Evolutionary conservation across 495 filamentous ascomycete genomes (phyloP).

Genomic region (Opeltia flavorubescens): DNA sequence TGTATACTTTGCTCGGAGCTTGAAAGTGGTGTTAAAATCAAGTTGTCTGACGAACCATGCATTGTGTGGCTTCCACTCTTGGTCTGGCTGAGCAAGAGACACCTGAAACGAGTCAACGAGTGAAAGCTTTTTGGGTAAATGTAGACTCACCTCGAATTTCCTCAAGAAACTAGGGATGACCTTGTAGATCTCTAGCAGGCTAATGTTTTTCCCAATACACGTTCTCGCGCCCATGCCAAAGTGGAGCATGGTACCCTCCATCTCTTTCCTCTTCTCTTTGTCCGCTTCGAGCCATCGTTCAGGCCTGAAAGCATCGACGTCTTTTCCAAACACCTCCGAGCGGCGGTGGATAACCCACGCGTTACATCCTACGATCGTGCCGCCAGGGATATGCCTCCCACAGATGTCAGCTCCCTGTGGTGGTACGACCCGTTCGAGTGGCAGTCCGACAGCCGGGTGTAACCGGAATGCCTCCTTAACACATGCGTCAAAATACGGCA

Average conservation of each 20-base stretch:
- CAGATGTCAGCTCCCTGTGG: conserved; percentile 18
- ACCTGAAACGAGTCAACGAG: conserved; percentile 24
- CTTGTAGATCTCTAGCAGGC: conserved; percentile 41
- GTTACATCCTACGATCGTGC: conserved; percentile 48
- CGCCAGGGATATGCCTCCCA: conserved; percentile 38
- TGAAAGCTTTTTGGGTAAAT: not conserved
- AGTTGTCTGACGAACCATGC: conserved; percentile 62
- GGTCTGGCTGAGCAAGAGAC: conserved; percentile 38
- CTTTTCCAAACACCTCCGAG: conserved; percentile 42
- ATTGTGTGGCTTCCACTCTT: conserved; percentile 53
- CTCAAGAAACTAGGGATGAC: conserved; percentile 32
- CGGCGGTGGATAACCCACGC: conserved; percentile 50
- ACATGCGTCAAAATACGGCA: conserved; percentile 49
- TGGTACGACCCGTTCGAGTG: conserved; percentile 36
- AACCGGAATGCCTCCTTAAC: conserved; percentile 54
- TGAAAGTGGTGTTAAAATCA: conserved; percentile 46
- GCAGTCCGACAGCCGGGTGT: conserved; percentile 45
- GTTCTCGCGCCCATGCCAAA: conserved; percentile 46
- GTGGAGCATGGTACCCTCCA: conserved; percentile 47
- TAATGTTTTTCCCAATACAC: conserved; percentile 53
- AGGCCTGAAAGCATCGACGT: conserved; percentile 41
- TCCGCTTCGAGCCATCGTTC: conserved; percentile 42
- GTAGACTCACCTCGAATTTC: conserved; percentile 40
- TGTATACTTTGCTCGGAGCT: not conserved
- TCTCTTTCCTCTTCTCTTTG: conserved; percentile 33